Percentiles rank a stretch among this genome's conserved stretches.
phyloP scores from a whole-genome alignment of 192 early-diverging fungal species.

The Podila clonocystis region DNA sequence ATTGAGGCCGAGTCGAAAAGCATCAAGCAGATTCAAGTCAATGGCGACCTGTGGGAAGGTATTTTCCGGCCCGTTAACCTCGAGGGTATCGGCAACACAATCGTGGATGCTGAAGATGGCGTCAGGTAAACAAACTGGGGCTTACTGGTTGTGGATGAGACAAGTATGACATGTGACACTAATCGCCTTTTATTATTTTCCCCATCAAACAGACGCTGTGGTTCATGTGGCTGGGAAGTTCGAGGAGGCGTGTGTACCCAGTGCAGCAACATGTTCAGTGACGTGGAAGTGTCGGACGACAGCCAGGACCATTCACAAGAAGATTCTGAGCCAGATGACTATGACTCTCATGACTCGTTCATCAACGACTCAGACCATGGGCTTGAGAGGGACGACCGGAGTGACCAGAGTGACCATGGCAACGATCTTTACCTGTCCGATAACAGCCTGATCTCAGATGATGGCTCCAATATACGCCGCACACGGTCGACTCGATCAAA shows the following conservation, averaged over 20 bases:
- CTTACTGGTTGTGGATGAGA: background rate
- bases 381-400: background rate
- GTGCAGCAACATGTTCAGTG: conserved; percentile 38
- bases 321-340: conserved; percentile 31
- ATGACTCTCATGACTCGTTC: conserved; percentile 47
- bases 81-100: conserved; percentile 9
- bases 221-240: conserved; percentile 43
- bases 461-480: background rate
- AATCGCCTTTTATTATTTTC: background rate
- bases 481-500: background rate
- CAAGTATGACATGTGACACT: background rate
- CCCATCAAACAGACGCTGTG: conserved; percentile 25
- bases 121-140: conserved; percentile 37
- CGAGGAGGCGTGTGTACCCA: conserved; percentile 20
- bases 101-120: conserved; percentile 46
- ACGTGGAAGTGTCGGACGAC: conserved; percentile 20
- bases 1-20: conserved; percentile 24
- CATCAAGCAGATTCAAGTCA: conserved; percentile 9
- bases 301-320: conserved; percentile 27
- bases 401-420: background rate
- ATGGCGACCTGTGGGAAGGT: conserved; percentile 27
- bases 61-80: conserved; percentile 23
- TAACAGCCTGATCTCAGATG: background rate
- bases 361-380: conserved; percentile 17
- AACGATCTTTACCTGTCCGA: background rate